Percentiles rank a stretch among this genome's conserved stretches.
phyloP scores from a whole-genome alignment of 2,329 filamentous ascomycete species.

The Aureobasidium namibiae region DNA sequence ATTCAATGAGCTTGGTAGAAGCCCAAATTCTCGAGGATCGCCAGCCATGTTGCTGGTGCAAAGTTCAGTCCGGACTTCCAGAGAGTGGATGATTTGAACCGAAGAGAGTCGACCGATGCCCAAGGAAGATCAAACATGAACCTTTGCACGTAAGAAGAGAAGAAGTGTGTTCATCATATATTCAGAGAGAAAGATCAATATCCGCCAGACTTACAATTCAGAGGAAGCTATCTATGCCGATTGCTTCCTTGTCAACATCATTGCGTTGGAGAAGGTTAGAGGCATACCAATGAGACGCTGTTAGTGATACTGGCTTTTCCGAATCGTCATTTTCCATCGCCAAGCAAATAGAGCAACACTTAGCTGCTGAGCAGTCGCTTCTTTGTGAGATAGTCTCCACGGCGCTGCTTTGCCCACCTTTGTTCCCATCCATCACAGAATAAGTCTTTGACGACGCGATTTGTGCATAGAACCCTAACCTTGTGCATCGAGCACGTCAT shows the following conservation, averaged over 20 bases:
- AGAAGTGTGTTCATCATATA: constrained; percentile 4
- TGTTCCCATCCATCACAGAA: background rate
- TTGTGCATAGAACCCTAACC: background rate
- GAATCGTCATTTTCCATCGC: background rate
- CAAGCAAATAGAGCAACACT: constrained; percentile 10
- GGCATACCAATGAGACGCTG: background rate
- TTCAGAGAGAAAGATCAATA: background rate
- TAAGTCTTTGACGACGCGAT: background rate
- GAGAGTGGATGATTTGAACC: background rate
- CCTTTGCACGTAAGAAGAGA: background rate
- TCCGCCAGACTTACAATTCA: constrained; percentile 10
- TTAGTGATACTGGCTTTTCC: background rate
- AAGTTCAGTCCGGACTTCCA: too few species aligned
- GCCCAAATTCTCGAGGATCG: background rate
- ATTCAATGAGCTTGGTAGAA: background rate
- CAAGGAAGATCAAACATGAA: background rate
- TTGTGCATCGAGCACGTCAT: constrained; percentile 15
- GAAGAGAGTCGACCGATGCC: background rate
- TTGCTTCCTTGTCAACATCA: background rate
- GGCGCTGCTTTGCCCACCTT: constrained; percentile 11
- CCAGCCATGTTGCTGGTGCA: background rate
- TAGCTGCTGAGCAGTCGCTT: constrained; percentile 12
- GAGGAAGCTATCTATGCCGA: constrained; percentile 10
- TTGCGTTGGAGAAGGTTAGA: background rate
- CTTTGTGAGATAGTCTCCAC: background rate